Percentiles rank a stretch among this genome's conserved stretches.
These are phyloP conservation scores for Tylopilus orsonianus DNA, from an alignment of 1,284 basidiomycete species.

Conservation along the genomic window DNA sequence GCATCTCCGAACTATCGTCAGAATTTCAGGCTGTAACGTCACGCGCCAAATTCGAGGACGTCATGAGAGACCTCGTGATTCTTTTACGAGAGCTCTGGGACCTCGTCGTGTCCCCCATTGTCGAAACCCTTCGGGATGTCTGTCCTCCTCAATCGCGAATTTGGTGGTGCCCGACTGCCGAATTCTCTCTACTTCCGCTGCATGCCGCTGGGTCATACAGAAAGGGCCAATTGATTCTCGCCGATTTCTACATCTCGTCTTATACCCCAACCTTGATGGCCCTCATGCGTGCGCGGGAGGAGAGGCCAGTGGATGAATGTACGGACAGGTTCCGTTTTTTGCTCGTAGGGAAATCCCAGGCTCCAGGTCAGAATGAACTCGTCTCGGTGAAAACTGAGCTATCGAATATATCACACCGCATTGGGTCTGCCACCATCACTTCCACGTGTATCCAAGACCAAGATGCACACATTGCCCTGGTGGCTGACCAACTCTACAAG, in stretches of 20 bases:
- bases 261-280: slow-evolving; percentile 28
- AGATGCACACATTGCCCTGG: neutral
- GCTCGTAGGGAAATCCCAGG: slow-evolving; percentile 10
- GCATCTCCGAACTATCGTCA: neutral
- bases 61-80: neutral
- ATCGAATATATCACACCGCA: neutral
- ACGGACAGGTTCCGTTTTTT: neutral
- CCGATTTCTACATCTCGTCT: slow-evolving; percentile 33
- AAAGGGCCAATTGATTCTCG: slow-evolving; percentile 14
- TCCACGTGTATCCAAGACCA: slow-evolving; percentile 1
- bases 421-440: neutral
- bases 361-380: neutral
- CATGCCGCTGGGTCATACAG: no score
- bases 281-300: slow-evolving; percentile 4
- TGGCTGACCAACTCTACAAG: slow-evolving; percentile 4
- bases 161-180: slow-evolving; percentile 45
- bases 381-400: neutral
- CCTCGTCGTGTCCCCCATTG: slow-evolving; percentile 24
- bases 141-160: slow-evolving; percentile 26
- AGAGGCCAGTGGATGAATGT: no score
- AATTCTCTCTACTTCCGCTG: no score
- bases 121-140: slow-evolving; percentile 11
- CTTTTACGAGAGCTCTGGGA: slow-evolving; percentile 31
- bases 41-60: neutral
- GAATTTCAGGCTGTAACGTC: neutral